These are phyloP conservation scores for Fusarium concolor DNA, from an alignment of 2,329 filamentous ascomycete species.

Conservation along the genomic window DNA sequence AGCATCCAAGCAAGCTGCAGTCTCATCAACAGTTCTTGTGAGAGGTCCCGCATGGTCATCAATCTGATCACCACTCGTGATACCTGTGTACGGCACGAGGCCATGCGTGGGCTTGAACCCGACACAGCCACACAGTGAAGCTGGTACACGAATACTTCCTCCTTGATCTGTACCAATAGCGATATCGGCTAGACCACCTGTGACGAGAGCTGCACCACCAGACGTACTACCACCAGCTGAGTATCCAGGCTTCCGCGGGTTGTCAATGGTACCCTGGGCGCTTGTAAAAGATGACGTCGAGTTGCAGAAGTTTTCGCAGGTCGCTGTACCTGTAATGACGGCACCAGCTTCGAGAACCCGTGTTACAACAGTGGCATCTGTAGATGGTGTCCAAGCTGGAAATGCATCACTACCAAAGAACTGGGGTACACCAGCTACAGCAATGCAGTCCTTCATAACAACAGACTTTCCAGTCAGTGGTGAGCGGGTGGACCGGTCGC, in stretches of 20 bases:
- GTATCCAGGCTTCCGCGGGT: conserved; percentile 58
- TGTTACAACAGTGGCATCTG: conserved; percentile 66
- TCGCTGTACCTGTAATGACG: conserved; percentile 60
- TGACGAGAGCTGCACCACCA: conserved; percentile 60
- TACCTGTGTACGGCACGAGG: conserved; percentile 63
- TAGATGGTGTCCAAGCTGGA: conserved; percentile 62
- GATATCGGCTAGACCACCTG: conserved; percentile 56
- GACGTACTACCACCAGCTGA: conserved; percentile 62
- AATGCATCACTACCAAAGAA: conserved; percentile 63
- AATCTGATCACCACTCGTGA: conserved; percentile 60
- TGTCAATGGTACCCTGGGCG: conserved; percentile 60
- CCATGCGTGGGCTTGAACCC: conserved; percentile 65
- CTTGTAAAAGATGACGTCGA: conserved; percentile 61
- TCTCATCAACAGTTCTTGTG: conserved; percentile 54
- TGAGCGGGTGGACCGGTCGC: conserved; percentile 46
- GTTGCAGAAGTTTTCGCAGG: conserved; percentile 66
- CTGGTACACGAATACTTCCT: conserved; percentile 59
- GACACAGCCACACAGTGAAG: conserved; percentile 55
- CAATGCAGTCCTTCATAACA: conserved; percentile 66
- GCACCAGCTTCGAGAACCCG: conserved; percentile 63
- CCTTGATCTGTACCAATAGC: conserved; percentile 62
- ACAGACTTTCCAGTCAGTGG: conserved; percentile 55
- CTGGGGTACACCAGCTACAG: conserved; percentile 65
- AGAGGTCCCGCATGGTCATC: conserved; percentile 64
- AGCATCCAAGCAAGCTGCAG: conserved; percentile 56